Conservation (phyloP, 352 stramenopile species). For the Thalassiosira mediterranea region DNA sequence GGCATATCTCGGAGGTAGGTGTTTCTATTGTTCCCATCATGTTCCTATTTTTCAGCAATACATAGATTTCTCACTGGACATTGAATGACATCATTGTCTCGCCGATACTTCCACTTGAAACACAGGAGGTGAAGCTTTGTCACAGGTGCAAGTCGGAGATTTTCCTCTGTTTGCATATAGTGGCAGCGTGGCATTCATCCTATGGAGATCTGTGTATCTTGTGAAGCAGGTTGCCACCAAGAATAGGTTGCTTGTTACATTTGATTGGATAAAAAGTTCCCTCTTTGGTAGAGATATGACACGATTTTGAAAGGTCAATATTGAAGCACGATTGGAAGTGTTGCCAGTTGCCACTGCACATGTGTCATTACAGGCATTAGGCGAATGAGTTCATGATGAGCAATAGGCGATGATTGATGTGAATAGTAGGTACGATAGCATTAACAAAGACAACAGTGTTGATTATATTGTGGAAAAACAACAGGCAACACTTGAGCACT, state of each 20-base stretch:
- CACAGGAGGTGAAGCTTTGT: conserved; percentile 56
- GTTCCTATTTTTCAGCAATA: background rate
- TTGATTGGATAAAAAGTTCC: conserved; percentile 84
- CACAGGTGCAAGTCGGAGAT: conserved; percentile 69
- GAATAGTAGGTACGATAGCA: too few species aligned
- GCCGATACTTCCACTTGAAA: too few species aligned
- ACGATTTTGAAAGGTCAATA: conserved; percentile 12
- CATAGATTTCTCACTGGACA: too few species aligned
- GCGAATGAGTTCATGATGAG: too few species aligned
- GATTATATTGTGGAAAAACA: too few species aligned
- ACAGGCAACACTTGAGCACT: too few species aligned
- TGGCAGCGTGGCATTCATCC: conserved; percentile 67
- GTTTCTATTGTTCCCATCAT: background rate
- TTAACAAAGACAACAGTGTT: too few species aligned
- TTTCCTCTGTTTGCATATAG: conserved; percentile 55
- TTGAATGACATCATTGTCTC: background rate
- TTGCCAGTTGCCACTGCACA: too few species aligned
- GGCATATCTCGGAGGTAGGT: conserved; percentile 60
- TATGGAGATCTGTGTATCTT: conserved; percentile 84
- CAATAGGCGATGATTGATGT: too few species aligned
- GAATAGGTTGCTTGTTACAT: conserved; percentile 80
- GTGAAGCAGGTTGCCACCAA: conserved; percentile 85
- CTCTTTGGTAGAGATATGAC: conserved; percentile 84
- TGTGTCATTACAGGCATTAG: too few species aligned
- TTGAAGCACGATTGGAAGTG: too few species aligned